Conservation (phyloP, 148 eudicot species). For the Nyssa sinensis region DNA sequence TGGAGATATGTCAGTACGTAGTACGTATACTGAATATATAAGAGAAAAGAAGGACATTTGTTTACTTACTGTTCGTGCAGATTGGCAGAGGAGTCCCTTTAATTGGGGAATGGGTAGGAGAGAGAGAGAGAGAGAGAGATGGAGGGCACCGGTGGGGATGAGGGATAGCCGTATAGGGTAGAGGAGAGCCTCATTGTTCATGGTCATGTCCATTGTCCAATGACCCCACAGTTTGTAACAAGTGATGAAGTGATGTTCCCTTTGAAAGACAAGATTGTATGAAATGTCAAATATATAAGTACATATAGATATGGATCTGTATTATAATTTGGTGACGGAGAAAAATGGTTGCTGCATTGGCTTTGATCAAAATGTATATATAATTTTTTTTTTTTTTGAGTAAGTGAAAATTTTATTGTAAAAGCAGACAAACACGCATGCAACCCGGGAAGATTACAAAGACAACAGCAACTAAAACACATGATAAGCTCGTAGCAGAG, state of each 20-base stretch:
- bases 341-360: background rate
- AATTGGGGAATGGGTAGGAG: background rate
- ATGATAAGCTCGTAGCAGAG: no score
- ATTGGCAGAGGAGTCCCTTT: conserved; percentile 7
- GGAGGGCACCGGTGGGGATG: background rate
- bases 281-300: no score
- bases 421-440: no score
- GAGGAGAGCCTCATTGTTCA: conserved; percentile 1
- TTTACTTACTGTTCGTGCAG: conserved; percentile 16
- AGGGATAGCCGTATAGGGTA: no score
- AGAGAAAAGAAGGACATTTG: conserved; percentile 3
- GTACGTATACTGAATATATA: background rate
- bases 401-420: no score
- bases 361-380: no score
- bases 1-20: conserved; percentile 1
- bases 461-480: no score
- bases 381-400: no score
- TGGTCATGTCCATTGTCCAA: conserved; percentile 1
- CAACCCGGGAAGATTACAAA: no score
- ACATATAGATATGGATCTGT: no score
- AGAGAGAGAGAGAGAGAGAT: background rate
- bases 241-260: background rate
- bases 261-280: no score
- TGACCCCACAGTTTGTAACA: background rate
- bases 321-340: no score